Base-by-base conservation (phyloP, 2,329 filamentous ascomycete genomes). In the Mycosphaerella arachidis region DNA sequence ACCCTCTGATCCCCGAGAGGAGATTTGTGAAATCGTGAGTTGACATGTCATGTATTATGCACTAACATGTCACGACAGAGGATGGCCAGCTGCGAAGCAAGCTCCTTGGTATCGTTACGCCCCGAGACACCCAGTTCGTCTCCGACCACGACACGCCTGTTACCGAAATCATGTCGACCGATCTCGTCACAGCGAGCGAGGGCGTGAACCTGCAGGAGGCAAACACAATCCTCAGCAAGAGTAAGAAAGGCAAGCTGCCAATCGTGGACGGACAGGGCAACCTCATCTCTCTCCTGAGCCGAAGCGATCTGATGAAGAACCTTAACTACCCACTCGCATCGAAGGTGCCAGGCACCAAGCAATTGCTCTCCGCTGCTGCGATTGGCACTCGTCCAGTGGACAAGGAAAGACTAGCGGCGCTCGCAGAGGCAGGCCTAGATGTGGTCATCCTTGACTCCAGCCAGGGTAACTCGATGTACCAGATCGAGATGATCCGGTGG, bases 261-360 rank as follows among this genome's bases (percentile, higher is more conserved):
- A 81, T 82, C 69, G 79, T 80, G 66, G 79, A 79, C 72, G 74
- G 71, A 63, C 71, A 73, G 58, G 77, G 77, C 71, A 76, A 78
- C 70, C 77, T 79, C 61, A 71, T 96, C 64, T 96, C 94, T 67
- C 89, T 96, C 82, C 88, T 97, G 74, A 92, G 90, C 64, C 87
- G 94, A 70, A 96, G 92, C 70, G 94, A 99, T 79, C 81, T 99
- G 79, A 97, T 92, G 82, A 99, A 99, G 85, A 99, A 99, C 81
- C 85, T 96, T 64, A 88, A 97, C 80, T 99, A 95, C 79, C 94
- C 94, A 37, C 84, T 97, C 63, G 92, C 94, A 52, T 97, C 94
- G 57, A 99, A 99, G 83, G 86, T 96, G 43, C 91, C 92, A 59
- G 87, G 95, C 72, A 97, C 93, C 68, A 99, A 99, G 83, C 95